Base-by-base conservation (phyloP, 2,329 filamentous ascomycete species). In the Aschersonia sp. region DNA sequence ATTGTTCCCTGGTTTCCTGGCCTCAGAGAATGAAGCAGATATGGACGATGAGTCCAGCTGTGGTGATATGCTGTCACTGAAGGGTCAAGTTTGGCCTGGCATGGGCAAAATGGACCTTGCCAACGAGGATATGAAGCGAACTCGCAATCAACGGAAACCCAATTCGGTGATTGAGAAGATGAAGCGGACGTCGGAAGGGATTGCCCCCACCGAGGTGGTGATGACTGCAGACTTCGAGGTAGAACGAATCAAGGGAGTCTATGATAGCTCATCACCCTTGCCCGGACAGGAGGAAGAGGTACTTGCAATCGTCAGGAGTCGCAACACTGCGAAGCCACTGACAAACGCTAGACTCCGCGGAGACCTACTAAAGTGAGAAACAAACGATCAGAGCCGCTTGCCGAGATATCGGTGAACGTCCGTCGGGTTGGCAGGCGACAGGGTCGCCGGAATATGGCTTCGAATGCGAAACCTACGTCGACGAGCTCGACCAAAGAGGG, bases 21-120 rank as follows among this genome's bases (percentile, higher is more conserved):
- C 55, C 4, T 54, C 59, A 1, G 57, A 61, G 5, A 54, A 60
- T 40, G 59, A 65, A n/a, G 38, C 48, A 5, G 60, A 60, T 10
- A 32, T 53, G 12, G 63, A 65, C 4, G 61, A 61, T 4, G 53
- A 56, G 30, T 49, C 55, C 12, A 45, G 48, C 2, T 51, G 49
- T 31, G 48, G 53, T 31, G 65, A 67, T 31, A 61, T 59, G 51
- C 52, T 67, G 51, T 59, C 62, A 9, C 71, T 89, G 47, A 89
- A 89, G 61, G 85, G 85, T 2, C 68, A 82, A n/a, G 69, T 78
- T 44, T 88, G 81, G 73, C 81, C 82, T 3, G 85, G 85, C 20
- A 89, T 89, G 85, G 76, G 78, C 47, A 73, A 87, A n/a, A 89
- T 89, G 59, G 85, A 91, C 61, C 80, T 85, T 47, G 85, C 85